Conservation (phyloP, 2,329 filamentous ascomycete species). For the Cercospora beticola region DNA sequence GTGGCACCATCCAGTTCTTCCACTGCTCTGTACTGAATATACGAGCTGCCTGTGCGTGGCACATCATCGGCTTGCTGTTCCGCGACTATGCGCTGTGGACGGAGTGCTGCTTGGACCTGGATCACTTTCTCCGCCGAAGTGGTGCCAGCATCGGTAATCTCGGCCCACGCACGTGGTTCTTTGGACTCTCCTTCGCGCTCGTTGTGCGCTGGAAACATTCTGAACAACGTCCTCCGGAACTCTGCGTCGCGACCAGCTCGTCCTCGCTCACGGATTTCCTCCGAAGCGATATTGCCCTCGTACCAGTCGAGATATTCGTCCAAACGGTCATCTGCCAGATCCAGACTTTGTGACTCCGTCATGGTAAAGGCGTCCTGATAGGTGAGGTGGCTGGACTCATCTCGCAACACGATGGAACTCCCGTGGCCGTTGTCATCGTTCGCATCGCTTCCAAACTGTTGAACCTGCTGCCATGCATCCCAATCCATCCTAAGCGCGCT, state of each 20-base stretch:
- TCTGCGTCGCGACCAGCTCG: conserved; percentile 38
- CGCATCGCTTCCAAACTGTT: conserved; percentile 6
- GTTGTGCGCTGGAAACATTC: conserved; percentile 42
- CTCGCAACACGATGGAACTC: not conserved
- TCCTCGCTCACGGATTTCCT: conserved; percentile 41
- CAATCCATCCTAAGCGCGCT: conserved; percentile 67
- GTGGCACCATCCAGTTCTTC: conserved; percentile 48
- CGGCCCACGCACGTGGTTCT: conserved; percentile 15
- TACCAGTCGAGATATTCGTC: conserved; percentile 82
- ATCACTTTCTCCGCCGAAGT: conserved; percentile 40
- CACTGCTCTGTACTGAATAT: conserved; percentile 50
- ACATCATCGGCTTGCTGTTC: conserved; percentile 36
- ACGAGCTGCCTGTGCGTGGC: conserved; percentile 52
- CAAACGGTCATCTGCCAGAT: conserved; percentile 61
- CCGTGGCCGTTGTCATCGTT: conserved; percentile 3
- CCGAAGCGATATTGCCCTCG: conserved; percentile 62
- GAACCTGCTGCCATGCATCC: conserved; percentile 62
- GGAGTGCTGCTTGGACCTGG: conserved; percentile 46
- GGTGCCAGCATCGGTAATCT: conserved; percentile 18
- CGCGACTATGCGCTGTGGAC: conserved; percentile 41
- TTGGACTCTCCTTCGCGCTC: conserved; percentile 8
- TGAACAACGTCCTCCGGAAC: conserved; percentile 43
- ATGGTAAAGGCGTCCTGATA: conserved; percentile 53
- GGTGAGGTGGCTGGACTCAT: conserved; percentile 24
- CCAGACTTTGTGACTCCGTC: conserved; percentile 61